Evolutionary conservation across 2,329 filamentous ascomycete genomes (phyloP).

Genomic region (Monosporascus sp.): DNA sequence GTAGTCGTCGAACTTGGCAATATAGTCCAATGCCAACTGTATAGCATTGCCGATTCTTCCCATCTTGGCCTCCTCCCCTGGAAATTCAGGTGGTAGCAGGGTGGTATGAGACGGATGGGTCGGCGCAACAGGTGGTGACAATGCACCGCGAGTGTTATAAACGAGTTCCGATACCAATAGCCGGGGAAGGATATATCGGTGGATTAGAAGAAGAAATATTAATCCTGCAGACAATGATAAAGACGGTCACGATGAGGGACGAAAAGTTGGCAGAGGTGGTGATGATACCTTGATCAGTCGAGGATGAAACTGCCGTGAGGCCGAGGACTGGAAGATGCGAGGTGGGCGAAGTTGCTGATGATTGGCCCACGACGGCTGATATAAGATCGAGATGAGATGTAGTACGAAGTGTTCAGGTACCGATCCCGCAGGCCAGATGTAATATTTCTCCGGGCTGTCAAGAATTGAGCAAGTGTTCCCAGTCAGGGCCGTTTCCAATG

Average conservation of each 20-base stretch:
- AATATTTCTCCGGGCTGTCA: too few relatives aligned
- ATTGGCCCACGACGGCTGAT: too few relatives aligned
- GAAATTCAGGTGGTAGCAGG: not conserved
- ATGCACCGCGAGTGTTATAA: not conserved
- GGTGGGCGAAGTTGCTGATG: too few relatives aligned
- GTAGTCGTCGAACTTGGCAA: conserved; percentile 19
- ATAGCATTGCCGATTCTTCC: not conserved
- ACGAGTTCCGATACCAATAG: too few relatives aligned
- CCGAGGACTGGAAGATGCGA: too few relatives aligned
- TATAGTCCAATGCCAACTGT: conserved; percentile 7
- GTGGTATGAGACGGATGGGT: not conserved
- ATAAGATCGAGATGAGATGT: too few relatives aligned
- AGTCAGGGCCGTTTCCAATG: too few relatives aligned
- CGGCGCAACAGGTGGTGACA: not conserved
- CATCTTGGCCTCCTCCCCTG: not conserved
- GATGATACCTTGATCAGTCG: too few relatives aligned
- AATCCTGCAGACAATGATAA: not conserved
- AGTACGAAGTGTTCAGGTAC: too few relatives aligned
- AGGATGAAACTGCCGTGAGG: too few relatives aligned
- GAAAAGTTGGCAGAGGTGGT: not conserved
- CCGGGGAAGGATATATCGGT: not conserved
- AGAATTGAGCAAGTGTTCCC: too few relatives aligned
- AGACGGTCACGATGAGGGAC: not conserved
- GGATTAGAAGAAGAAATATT: not conserved
- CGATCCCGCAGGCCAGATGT: too few relatives aligned